Percentiles rank a stretch among this genome's conserved stretches.
Conservation (phyloP, 306 rosid species). For the Vachellia collinsii region DNA sequence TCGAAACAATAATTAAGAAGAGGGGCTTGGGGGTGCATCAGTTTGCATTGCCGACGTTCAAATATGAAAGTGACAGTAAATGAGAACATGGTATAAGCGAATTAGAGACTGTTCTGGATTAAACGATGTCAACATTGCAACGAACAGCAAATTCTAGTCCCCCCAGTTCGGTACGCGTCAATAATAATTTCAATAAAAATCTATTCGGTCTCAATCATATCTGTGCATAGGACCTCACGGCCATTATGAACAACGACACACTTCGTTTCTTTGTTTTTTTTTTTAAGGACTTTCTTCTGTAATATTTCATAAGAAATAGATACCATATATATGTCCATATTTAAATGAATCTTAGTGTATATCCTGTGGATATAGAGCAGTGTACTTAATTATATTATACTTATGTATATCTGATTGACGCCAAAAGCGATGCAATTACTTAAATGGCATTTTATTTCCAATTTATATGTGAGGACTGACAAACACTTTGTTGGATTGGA, state of each 20-base stretch:
- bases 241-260: neutral
- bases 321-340: no score
- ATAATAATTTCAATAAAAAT: neutral
- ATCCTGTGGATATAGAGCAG: no score
- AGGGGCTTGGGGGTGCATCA: neutral
- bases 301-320: neutral
- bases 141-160: neutral
- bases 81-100: neutral
- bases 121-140: constrained; percentile 11
- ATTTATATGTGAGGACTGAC: neutral
- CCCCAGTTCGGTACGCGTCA: constrained; percentile 20
- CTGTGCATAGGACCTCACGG: neutral
- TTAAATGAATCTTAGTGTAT: no score
- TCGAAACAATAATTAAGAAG: neutral
- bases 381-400: no score
- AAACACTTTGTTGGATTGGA: neutral
- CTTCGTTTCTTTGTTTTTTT: neutral
- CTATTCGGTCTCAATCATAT: neutral
- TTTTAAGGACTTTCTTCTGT: neutral
- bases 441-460: no score
- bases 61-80: neutral
- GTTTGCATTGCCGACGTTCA: neutral
- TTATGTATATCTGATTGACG: no score
- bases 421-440: no score
- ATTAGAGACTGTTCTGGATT: neutral